Conservation (phyloP, 1,139 yeast genomes). For the Lodderomyces elongisporus region DNA sequence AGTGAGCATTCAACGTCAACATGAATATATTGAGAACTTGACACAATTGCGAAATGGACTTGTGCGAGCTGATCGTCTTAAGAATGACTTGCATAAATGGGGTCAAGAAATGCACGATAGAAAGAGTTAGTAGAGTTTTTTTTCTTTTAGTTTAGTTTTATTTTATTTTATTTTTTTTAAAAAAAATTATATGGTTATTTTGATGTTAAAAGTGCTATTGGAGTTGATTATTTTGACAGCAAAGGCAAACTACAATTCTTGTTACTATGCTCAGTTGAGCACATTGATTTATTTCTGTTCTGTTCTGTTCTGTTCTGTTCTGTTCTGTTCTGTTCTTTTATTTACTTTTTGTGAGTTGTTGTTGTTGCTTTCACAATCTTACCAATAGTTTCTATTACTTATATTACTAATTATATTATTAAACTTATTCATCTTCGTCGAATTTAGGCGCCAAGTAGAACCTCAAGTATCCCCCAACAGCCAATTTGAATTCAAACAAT, state of each 20-base stretch:
- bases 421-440: constrained; percentile 69
- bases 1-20: constrained; percentile 72
- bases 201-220: no score
- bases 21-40: constrained; percentile 81
- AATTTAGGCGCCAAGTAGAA: constrained; percentile 97
- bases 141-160: no score
- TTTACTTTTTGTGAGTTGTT: no score
- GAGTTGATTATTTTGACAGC: no score
- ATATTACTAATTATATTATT: constrained; percentile 1
- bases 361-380: no score
- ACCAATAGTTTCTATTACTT: no score
- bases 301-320: no score
- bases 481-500: constrained; percentile 84
- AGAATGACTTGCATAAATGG: constrained; percentile 70
- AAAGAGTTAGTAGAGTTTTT: constrained; percentile 19
- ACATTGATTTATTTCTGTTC: no score
- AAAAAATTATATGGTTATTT: constrained; percentile 1
- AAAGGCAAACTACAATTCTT: no score
- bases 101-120: constrained; percentile 81
- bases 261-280: no score
- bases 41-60: constrained; percentile 67
- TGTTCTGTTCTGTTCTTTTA: no score
- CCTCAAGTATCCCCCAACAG: constrained; percentile 84
- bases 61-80: constrained; percentile 71
- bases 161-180: neutral